Evolutionary conservation across 179 eudicot genomes (phyloP).

Genomic region (Camellia oleifera): DNA sequence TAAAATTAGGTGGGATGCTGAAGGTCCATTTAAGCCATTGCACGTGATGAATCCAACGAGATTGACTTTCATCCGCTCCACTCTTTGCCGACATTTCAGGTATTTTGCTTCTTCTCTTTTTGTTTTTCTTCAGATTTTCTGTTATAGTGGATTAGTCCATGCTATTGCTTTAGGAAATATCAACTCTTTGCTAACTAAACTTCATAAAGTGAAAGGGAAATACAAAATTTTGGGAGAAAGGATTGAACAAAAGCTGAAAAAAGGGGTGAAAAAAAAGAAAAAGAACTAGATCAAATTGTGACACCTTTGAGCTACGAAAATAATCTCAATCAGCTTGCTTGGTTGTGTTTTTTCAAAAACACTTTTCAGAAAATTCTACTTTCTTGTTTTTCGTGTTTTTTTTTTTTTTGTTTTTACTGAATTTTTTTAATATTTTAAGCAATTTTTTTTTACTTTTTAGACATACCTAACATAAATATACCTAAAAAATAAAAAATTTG

Average conservation of each 20-base stretch:
- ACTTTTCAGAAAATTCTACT: too few relatives aligned
- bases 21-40: conserved; percentile 91
- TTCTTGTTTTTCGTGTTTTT: too few relatives aligned
- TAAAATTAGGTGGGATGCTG: conserved; percentile 85
- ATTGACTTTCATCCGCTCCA: conserved; percentile 76
- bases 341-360: too few relatives aligned
- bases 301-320: background rate
- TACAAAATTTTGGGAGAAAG: background rate
- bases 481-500: too few relatives aligned
- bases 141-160: background rate
- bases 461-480: too few relatives aligned
- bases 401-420: too few relatives aligned
- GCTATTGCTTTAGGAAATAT: background rate
- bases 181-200: background rate
- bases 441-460: too few relatives aligned
- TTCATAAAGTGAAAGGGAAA: background rate
- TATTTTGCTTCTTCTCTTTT: conserved; percentile 13
- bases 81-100: conserved; percentile 94
- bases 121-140: background rate
- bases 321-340: background rate
- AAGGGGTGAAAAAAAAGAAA: background rate
- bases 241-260: background rate
- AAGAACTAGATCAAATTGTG: background rate
- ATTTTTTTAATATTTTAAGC: too few relatives aligned
- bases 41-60: conserved; percentile 92